These are phyloP conservation scores for Patellaria atrata DNA, from an alignment of 495 filamentous ascomycete genomes.

Conservation along the genomic window DNA sequence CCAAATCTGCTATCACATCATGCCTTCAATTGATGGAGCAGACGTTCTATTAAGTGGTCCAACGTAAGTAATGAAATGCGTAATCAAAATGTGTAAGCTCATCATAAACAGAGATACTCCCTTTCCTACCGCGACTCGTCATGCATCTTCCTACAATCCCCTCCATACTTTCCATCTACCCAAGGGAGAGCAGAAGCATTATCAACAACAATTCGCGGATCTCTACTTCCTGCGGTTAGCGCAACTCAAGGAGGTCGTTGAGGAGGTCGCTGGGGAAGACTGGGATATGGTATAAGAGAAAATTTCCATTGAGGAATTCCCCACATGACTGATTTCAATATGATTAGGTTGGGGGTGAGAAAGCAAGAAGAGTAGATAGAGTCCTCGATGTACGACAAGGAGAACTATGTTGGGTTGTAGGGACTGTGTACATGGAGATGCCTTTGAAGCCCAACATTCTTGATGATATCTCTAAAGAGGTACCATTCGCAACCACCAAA, in stretches of 20 bases:
- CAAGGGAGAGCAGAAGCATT: conserved; percentile 54
- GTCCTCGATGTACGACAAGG: conserved; percentile 94
- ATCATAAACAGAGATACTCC: too few relatives aligned
- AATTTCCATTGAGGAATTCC: conserved; percentile 39
- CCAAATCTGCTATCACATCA: too few relatives aligned
- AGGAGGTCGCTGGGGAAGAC: conserved; percentile 52
- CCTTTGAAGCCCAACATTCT: conserved; percentile 92
- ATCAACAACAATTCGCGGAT: conserved; percentile 90
- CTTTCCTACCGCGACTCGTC: too few relatives aligned
- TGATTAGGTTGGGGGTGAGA: conserved; percentile 57
- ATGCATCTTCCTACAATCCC: conserved; percentile 67
- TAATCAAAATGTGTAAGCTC: too few relatives aligned
- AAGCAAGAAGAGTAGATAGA: conserved; percentile 57
- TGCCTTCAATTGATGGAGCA: too few relatives aligned
- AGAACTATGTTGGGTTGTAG: conserved; percentile 86
- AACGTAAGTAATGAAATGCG: too few relatives aligned
- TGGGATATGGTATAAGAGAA: too few relatives aligned
- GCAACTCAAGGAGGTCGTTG: conserved; percentile 72
- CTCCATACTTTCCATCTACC: conserved; percentile 57
- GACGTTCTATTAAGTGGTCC: too few relatives aligned
- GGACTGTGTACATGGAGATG: conserved; percentile 96
- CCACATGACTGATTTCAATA: background rate
- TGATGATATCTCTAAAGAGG: conserved; percentile 86
- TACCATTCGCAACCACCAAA: conserved; percentile 21
- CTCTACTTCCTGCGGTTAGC: conserved; percentile 91